Base-by-base conservation (phyloP, 1,284 basidiomycete genomes). In the Leccinum brunneo-olivaceum region DNA sequence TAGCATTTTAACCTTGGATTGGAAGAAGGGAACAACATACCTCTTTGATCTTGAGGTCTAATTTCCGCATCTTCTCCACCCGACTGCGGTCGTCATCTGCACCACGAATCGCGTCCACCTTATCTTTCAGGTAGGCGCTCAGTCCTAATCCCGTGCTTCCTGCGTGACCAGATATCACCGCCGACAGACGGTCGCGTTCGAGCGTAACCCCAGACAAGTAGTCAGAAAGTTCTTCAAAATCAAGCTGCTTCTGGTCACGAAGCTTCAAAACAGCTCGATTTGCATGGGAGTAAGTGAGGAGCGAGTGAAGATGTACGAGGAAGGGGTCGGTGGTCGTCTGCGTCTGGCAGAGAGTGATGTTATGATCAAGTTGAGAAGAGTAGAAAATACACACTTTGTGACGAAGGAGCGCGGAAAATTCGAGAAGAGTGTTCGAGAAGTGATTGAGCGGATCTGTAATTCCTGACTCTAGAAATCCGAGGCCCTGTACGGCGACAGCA, bases 231-330 rank as follows among this genome's bases (percentile, higher is more conserved):
- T 98, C 95, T 66, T 99, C 95, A 54, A 98, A 97, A 63, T 99
- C 95, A 43, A 98, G 80, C 64, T 99, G 96, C 65, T 98, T 98
- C 67, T 98, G 92, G 64, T 98, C 96, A 36, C 96, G 83, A 27
- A 97, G 75, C 64, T 91, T 95, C 49, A 99, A 77, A 5, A 97
- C 90, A 7, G 84, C 81, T 40, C 90, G 82, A 57, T 98, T 95
- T 20, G 91, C 83, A 53, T 88, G 79, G 0, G 92, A 87, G 62
- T 97, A 98, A 7, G 83, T 79, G 6, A 94, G 72, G 5, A 98
- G 73, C 1, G 93, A 92, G 56, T 96, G 91, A 6, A 95, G 72
- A 56, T 95, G 90, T 12, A 81, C 69, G 21, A 98, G 77, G 67
- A 97, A 87, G 1, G 91, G 90, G 56, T 94, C 90, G 3, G 84